Conservation (phyloP, 1,284 basidiomycete genomes). For the Polyporus tsugae region DNA sequence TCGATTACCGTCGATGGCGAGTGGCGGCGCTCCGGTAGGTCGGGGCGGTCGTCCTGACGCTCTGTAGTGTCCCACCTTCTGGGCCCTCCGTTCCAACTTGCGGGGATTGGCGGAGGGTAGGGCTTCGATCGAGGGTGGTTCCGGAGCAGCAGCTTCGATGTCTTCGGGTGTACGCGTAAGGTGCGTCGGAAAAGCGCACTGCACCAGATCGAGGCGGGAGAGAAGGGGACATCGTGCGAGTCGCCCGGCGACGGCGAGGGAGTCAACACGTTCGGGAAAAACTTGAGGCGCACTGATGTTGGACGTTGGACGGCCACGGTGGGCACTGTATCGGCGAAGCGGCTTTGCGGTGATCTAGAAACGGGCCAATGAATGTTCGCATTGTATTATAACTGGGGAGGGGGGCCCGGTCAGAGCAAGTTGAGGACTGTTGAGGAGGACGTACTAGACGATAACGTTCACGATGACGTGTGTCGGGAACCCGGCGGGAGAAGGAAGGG, state of each 20-base stretch:
- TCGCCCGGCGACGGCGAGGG: background rate
- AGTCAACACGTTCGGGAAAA: background rate
- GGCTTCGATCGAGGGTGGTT: background rate
- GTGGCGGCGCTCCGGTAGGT: background rate
- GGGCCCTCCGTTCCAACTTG: background rate
- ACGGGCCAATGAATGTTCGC: background rate
- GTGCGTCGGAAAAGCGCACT: background rate
- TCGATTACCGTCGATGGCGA: background rate
- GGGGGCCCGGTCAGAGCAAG: background rate
- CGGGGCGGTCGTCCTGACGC: background rate
- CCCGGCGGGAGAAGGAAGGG: background rate
- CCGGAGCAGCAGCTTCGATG: conserved; percentile 1
- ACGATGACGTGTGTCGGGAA: background rate
- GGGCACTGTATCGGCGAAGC: background rate
- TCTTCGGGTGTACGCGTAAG: background rate
- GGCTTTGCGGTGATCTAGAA: background rate
- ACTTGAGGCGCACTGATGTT: background rate
- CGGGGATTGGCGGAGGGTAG: background rate
- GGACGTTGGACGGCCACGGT: background rate
- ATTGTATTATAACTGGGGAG: background rate
- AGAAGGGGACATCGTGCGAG: background rate
- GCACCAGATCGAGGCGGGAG: background rate
- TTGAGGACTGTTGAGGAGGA: no score
- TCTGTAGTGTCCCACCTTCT: background rate
- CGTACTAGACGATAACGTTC: background rate